Evolutionary conservation across 169 alveolate genomes (phyloP), one percentile per base, ranked within the genome.

Genomic region (Plasmodium knowlesi): DNA sequence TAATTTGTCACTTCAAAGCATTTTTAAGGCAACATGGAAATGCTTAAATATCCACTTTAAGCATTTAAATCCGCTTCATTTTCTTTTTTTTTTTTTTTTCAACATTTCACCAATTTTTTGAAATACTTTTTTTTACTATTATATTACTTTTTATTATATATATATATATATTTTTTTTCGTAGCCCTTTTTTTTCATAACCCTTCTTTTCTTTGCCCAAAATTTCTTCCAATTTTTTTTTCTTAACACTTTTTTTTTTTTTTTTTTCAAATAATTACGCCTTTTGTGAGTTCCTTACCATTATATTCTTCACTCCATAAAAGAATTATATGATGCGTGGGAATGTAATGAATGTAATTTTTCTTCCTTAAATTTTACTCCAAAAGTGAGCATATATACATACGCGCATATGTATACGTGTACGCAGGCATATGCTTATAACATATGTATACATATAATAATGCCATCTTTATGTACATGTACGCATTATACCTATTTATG

Each of bases 21-120:
- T 79, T 79, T 37, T 79, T 41, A 79, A 79, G 25, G 54, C n/a
- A 82, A 82, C 61, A 82, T 70, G 34, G 72, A 83, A 83, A 83
- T 30, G 71, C 80, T 67, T 57, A 82, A 82, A 54, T 53, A 43
- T 72, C 25, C 25, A 83, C 53, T 41, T 30, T 83, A 72, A 37
- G 32, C 41, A 82, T 16, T 53, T 70, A 41, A 83, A 37, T 14
- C n/a, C 4, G 46, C 19, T 39, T 10, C 74, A 37, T 54, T 82
- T 82, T 22, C 2, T 28, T 82, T 82, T 32, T 82, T 82, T 32
- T 28, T 32, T 82, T 82, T 32, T 28, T 82, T 82, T 53, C 30
- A 39, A 19, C 32, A 34, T 83, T 34, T 81, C 72, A 81, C 19
- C 30, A 46, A 32, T 41, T 46, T 41, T 80, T 9, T 19, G 54